Evolutionary conservation across 495 filamentous ascomycete species (phyloP), one percentile per base, ranked within the genome.

Genomic region (Lentithecium fluviatile): DNA sequence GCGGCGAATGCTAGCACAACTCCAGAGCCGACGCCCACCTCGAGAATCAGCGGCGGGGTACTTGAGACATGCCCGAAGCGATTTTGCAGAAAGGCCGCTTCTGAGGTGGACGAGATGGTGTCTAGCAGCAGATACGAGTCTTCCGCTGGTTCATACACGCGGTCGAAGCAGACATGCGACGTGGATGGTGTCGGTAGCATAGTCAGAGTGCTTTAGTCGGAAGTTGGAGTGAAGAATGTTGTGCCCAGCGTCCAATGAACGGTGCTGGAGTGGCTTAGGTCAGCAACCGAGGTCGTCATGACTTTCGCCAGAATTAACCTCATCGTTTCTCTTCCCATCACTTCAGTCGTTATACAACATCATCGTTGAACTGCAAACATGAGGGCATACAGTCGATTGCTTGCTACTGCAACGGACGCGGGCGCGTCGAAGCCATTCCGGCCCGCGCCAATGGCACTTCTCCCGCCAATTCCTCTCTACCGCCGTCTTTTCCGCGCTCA

Each of bases 151-250:
- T 95, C 89, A 75, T 98, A 98, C 66, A 97, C 83, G 25, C 83
- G 84, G 70, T 88, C 78, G 73, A 90, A 91, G 56, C 88, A 82
- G 56, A 97, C 87, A 76, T 98, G 94, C 20, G 86, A 85, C 17
- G 94, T 98, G 51, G 88, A 88, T 1, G 94, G 94, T 11, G 93
- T 98, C 8, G 91, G 91, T 15, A 97, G 84, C 90, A 96, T 95
- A 32, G 25, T 59, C 23, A 21, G n/a, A 21, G 36, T 49, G n/a
- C 25, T 12, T 20, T 4, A 3, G 7, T 55, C n/a, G 13, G 13
- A 52, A 52, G 15, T 43, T 19, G 10, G 6, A 3, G 49, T 32
- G 4, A n/a, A 15, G 29, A 10, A 43, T 5, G 6, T 43, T 13
- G 40, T 43, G 13, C 3, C 13, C 15, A 43, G 13, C 40, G 40